Percentiles rank a stretch among this genome's conserved stretches.
Conservation (phyloP, 805 yeast species). For the Pachysolen tannophilus region DNA sequence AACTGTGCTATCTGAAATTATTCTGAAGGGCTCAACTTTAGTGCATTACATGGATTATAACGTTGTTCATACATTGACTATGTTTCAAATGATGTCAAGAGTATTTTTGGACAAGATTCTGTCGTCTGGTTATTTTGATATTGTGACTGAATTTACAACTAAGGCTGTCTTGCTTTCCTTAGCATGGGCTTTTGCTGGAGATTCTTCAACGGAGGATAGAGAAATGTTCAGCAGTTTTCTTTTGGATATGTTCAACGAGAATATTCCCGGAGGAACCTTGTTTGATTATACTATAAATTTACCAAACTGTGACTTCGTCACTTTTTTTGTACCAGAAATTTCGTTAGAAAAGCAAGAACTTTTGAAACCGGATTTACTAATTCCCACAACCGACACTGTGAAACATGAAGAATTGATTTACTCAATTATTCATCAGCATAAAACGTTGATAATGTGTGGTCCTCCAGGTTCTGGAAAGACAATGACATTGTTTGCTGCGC, state of each 20-base stretch:
- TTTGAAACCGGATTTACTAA: constrained; percentile 50
- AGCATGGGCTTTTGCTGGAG: constrained; percentile 65
- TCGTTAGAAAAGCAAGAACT: constrained; percentile 55
- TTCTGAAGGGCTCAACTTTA: constrained; percentile 19
- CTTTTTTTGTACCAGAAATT: constrained; percentile 27
- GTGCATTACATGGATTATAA: constrained; percentile 48
- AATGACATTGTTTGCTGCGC: constrained; percentile 71
- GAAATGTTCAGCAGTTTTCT: constrained; percentile 20
- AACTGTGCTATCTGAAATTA: constrained; percentile 13
- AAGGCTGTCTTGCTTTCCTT: constrained; percentile 31
- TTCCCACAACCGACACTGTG: constrained; percentile 75
- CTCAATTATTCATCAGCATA: constrained; percentile 45
- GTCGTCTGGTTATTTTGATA: constrained; percentile 14
- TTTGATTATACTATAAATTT: constrained; percentile 36
- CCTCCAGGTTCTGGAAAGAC: constrained; percentile 98
- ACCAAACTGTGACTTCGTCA: constrained; percentile 41
- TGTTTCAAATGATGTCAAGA: constrained; percentile 32
- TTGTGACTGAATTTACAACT: constrained; percentile 20
- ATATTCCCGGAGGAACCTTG: constrained; percentile 13
- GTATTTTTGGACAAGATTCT: constrained; percentile 25
- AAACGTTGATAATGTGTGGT: constrained; percentile 73
- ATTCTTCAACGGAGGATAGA: constrained; percentile 31
- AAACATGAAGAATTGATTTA: constrained; percentile 57
- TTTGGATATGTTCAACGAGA: constrained; percentile 13
- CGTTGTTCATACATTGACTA: constrained; percentile 25